phyloP scores from a whole-genome alignment of 306 rosid genomes.

The Pyrus pyrifolia region DNA sequence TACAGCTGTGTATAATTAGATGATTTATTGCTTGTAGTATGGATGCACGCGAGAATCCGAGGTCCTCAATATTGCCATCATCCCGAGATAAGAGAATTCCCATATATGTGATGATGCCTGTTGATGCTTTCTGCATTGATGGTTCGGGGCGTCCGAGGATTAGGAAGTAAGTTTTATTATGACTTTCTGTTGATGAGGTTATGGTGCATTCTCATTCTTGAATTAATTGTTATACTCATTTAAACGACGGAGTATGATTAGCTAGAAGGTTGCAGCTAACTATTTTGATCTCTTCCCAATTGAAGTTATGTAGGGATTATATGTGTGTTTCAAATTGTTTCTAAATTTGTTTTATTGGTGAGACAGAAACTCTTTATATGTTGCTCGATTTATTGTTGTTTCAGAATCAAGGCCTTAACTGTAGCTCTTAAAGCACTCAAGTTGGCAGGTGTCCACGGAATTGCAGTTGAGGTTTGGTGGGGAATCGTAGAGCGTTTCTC shows the following conservation, averaged over 20 bases:
- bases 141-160: constrained; percentile 17
- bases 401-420: constrained; percentile 32
- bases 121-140: constrained; percentile 19
- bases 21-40: constrained; percentile 16
- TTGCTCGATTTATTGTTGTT: neutral
- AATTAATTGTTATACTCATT: neutral
- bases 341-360: neutral
- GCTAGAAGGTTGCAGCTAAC: neutral
- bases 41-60: constrained; percentile 24
- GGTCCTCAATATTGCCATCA: constrained; percentile 12
- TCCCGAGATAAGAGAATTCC: constrained; percentile 17
- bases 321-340: neutral
- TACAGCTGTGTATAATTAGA: neutral
- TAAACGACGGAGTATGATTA: neutral
- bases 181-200: neutral
- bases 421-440: constrained; percentile 34
- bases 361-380: constrained; percentile 3
- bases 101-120: constrained; percentile 33
- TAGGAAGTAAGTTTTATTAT: constrained; percentile 17
- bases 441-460: constrained; percentile 38
- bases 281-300: neutral
- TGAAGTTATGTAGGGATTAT: neutral
- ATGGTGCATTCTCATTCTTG: no score
- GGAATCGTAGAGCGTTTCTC: constrained; percentile 36
- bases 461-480: constrained; percentile 45